Evolutionary conservation across 371 early-diverging fungal genomes (phyloP).

Genomic region (Lichtheimia hyalospora): DNA sequence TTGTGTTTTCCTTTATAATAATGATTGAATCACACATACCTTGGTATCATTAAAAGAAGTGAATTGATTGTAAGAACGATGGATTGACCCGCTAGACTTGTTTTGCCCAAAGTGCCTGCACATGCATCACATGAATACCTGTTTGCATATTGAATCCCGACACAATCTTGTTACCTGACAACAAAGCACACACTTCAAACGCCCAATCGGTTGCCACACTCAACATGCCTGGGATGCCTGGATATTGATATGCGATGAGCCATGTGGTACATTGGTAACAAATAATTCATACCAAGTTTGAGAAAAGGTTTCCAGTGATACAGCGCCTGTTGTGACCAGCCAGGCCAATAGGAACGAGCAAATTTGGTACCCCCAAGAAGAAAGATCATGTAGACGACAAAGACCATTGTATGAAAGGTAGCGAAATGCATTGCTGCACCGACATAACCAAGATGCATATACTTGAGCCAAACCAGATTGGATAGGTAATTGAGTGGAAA

Average conservation of each 20-base stretch:
- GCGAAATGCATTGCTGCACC: slow-evolving; percentile 33
- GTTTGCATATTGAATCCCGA: neutral
- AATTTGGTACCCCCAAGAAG: slow-evolving; percentile 22
- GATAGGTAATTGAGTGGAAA: slow-evolving; percentile 34
- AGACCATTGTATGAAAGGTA: slow-evolving; percentile 8
- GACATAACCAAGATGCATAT: slow-evolving; percentile 26
- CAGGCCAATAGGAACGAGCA: slow-evolving; percentile 31
- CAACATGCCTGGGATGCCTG: slow-evolving; percentile 49
- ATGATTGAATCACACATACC: slow-evolving; percentile 16
- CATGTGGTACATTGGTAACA: neutral
- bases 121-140: neutral
- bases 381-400: slow-evolving; percentile 8
- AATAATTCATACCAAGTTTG: slow-evolving; percentile 29
- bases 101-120: slow-evolving; percentile 35
- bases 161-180: slow-evolving; percentile 20
- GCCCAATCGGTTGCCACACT: slow-evolving; percentile 51
- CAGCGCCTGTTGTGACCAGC: slow-evolving; percentile 29
- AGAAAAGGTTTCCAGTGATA: slow-evolving; percentile 37
- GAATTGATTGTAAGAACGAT: slow-evolving; percentile 31
- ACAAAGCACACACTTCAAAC: slow-evolving; percentile 48
- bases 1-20: too few relatives aligned
- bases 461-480: slow-evolving; percentile 31
- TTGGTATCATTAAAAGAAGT: slow-evolving; percentile 38
- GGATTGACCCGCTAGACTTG: slow-evolving; percentile 44
- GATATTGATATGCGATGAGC: neutral